phyloP scores from a whole-genome alignment of 345 rosid genomes.

The Turritis glabra region DNA sequence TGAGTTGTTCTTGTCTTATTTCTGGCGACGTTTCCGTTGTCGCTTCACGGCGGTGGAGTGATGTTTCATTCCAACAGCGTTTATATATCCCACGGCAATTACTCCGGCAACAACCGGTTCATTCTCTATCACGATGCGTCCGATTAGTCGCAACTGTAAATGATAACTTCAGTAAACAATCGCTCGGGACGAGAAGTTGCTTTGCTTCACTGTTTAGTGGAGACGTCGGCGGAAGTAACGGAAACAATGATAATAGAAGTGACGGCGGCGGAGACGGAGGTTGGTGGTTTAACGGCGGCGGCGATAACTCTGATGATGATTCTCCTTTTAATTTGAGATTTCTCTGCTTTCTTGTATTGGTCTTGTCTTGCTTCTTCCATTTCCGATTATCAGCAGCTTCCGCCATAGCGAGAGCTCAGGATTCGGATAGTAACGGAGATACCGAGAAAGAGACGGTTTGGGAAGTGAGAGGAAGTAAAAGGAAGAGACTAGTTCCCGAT shows the following conservation, averaged over 20 bases:
- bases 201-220: background rate
- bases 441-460: conserved; percentile 46
- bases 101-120: conserved; percentile 15
- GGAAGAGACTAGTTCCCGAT: conserved; percentile 64
- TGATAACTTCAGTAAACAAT: conserved; percentile 13
- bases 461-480: conserved; percentile 75
- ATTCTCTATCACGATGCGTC: background rate
- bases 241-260: conserved; percentile 28
- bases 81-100: conserved; percentile 16
- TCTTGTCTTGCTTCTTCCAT: conserved; percentile 43
- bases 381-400: conserved; percentile 51
- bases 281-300: conserved; percentile 39
- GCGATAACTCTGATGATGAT: conserved; percentile 37
- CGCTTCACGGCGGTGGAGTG: conserved; percentile 5
- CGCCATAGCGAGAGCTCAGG: conserved; percentile 42
- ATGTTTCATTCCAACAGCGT: conserved; percentile 21
- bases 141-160: conserved; percentile 20
- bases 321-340: conserved; percentile 28
- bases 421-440: conserved; percentile 26
- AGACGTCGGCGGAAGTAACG: conserved; percentile 12
- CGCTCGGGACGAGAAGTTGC: background rate
- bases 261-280: conserved; percentile 28
- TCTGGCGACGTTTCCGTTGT: conserved; percentile 23
- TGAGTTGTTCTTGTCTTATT: conserved; percentile 40
- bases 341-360: conserved; percentile 35